Conservation (phyloP, 2,329 filamentous ascomycete species). For the Hymenoscyphus occultus region DNA sequence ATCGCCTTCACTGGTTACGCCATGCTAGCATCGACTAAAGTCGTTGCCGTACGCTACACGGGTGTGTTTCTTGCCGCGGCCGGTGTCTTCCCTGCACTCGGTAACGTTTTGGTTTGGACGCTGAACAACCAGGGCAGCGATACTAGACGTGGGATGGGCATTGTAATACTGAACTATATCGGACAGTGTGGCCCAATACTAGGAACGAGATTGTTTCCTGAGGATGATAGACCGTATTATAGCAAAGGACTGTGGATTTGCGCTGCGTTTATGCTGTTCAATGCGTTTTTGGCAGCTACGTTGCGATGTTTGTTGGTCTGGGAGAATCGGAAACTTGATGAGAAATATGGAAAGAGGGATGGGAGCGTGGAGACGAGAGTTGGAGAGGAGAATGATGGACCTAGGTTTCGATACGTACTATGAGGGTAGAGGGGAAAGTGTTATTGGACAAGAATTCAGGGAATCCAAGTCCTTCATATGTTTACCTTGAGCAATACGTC, state of each 20-base stretch:
- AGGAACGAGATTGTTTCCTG: constrained; percentile 62
- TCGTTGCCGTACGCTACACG: constrained; percentile 44
- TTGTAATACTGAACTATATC: constrained; percentile 65
- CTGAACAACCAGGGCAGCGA: constrained; percentile 68
- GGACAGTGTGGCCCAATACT: constrained; percentile 63
- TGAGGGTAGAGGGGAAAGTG: background rate
- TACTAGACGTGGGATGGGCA: constrained; percentile 62
- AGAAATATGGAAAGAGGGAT: constrained; percentile 34
- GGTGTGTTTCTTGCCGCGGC: constrained; percentile 53
- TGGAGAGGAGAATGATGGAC: constrained; percentile 31
- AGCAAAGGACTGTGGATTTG: constrained; percentile 58
- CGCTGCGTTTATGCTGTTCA: constrained; percentile 59
- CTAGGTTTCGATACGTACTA: constrained; percentile 28
- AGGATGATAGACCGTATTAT: constrained; percentile 44
- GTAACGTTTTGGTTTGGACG: constrained; percentile 69
- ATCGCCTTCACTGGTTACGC: constrained; percentile 62
- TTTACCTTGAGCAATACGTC: no score
- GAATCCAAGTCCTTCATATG: no score
- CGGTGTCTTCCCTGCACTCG: constrained; percentile 65
- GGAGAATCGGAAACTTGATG: constrained; percentile 60
- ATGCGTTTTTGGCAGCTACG: constrained; percentile 50
- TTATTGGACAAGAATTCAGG: no score
- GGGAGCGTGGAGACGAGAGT: constrained; percentile 9
- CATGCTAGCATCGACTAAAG: constrained; percentile 55
- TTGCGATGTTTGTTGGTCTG: constrained; percentile 53